Base-by-base conservation (phyloP, 176 grass and related monocot genomes). In the Carex kokanica region DNA sequence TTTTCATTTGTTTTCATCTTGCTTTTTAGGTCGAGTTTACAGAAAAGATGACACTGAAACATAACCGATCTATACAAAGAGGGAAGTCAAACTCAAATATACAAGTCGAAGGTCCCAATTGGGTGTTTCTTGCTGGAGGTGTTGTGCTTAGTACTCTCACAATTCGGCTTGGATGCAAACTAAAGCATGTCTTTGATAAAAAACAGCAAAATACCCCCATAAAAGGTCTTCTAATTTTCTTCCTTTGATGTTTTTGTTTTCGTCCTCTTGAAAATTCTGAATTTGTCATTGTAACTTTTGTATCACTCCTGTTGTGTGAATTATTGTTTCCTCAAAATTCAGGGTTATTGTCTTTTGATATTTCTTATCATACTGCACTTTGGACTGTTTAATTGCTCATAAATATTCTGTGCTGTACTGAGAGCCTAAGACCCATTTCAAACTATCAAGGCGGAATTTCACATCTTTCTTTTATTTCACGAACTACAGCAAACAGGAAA, bases 91-190 rank as follows among this genome's bases (percentile, higher is more conserved):
- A 82, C 61, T 64, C 80, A 41, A 70, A 87, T 90, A 36, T 75
- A 85, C 90, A 91, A 93, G 82, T 88, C 54, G 90, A 88, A 85
- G 87, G 92, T 78, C 87, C 95, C 85, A 98, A 87, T 90, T 98
- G 95, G 95, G 82, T 93, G 74, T 83, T 98, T 93, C 84, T 98
- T 90, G 86, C 86, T 18, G 95, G 90, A 10, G 92, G 89, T 69
- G 87, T 90, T 86, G 81, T 98, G 63, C 89, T 98, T 31, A 95
- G 90, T 87, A 90, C 92, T 20, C 82, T 98, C 73, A 93, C 95
- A 55, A 64, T 98, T 36, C 92, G 81, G 78, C 80, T 98, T 59
- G 95, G 90, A 72, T 95, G 88, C 92, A 94, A 98, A 80, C 69
- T 98, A 68, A 98, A 90, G 80, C 89, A 94, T 63, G 57, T 86